phyloP scores from a whole-genome alignment of 164 flowering plant species.

The Dillenia turbinata region DNA sequence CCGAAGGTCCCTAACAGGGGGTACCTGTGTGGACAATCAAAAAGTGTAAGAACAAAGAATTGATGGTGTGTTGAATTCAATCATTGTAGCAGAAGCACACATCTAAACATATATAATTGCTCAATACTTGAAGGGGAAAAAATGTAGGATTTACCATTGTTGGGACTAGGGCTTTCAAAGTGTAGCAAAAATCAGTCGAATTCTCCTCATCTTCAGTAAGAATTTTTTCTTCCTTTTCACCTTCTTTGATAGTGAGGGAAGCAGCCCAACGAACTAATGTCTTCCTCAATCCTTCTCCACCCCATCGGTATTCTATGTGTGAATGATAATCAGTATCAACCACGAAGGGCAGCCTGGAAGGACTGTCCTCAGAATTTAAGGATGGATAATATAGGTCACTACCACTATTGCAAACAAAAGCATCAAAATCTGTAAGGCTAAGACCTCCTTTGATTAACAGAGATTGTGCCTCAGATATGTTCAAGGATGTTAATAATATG shows the following conservation, averaged over 20 bases:
- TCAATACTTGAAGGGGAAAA: too few species aligned
- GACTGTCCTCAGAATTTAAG: slow-evolving; percentile 46
- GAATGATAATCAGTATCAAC: slow-evolving; percentile 78
- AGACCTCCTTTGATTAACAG: slow-evolving; percentile 54
- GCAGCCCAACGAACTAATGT: slow-evolving; percentile 83
- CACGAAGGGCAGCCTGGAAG: slow-evolving; percentile 40
- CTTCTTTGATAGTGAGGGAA: slow-evolving; percentile 46
- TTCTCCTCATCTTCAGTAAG: slow-evolving; percentile 49
- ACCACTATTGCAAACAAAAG: slow-evolving; percentile 93
- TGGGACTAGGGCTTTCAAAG: slow-evolving; percentile 61
- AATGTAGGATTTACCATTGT: slow-evolving; percentile 39
- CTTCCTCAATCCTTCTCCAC: slow-evolving; percentile 86
- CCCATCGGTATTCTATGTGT: slow-evolving; percentile 96
- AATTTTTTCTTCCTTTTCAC: slow-evolving; percentile 44
- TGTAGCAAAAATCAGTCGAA: slow-evolving; percentile 65
- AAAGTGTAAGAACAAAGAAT: not conserved
- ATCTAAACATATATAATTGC: too few species aligned
- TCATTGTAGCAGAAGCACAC: too few species aligned
- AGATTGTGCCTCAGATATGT: slow-evolving; percentile 66
- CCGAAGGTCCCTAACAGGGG: slow-evolving; percentile 74
- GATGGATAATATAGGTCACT: slow-evolving; percentile 85
- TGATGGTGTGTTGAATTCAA: too few species aligned
- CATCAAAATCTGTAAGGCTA: slow-evolving; percentile 71
- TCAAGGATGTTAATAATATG: slow-evolving; percentile 70
- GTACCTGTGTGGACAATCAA: slow-evolving; percentile 44